Conservation (phyloP, 73 alveolate genomes). For the Tetrahymena thermophila region DNA sequence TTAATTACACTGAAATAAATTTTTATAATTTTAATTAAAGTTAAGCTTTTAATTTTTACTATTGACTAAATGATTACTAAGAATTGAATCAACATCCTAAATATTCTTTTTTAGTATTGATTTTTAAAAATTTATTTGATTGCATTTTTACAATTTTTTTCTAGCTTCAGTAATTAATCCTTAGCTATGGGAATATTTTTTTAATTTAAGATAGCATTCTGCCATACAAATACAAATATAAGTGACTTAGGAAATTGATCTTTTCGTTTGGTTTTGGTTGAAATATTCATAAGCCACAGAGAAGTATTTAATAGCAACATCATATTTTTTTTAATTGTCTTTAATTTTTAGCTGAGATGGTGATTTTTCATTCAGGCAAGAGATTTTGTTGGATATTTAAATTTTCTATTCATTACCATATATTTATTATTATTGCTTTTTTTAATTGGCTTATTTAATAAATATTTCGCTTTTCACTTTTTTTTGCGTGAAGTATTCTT, state of each 20-base stretch:
- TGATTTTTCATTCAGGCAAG: neutral
- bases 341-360: neutral
- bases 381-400: neutral
- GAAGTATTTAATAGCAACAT: neutral
- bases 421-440: no score
- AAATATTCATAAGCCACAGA: neutral
- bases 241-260: neutral
- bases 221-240: neutral
- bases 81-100: neutral
- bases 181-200: neutral
- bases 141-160: neutral
- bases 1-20: no score
- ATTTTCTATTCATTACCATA: neutral
- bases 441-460: no score
- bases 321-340: neutral
- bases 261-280: neutral
- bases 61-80: neutral
- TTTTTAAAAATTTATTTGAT: neutral
- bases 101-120: neutral
- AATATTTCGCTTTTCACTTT: neutral
- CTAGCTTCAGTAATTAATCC: neutral
- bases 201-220: neutral
- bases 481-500: neutral
- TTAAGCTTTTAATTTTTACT: no score
- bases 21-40: no score